phyloP scores from a whole-genome alignment of 2,329 filamentous ascomycete genomes.

The Tolypocladium sp. region DNA sequence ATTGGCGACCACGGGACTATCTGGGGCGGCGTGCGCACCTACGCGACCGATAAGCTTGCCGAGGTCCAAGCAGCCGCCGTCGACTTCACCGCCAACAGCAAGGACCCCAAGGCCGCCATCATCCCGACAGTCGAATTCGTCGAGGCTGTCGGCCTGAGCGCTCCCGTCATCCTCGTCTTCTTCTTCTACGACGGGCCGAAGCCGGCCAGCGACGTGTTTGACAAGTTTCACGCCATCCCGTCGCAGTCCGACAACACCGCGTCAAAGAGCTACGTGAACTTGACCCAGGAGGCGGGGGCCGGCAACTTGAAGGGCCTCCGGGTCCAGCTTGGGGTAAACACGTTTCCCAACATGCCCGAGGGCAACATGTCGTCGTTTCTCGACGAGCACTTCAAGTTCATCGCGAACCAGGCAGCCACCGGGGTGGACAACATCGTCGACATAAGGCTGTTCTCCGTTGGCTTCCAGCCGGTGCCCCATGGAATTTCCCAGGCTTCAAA shows the following conservation, averaged over 20 bases:
- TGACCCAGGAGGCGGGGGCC: constrained; percentile 14
- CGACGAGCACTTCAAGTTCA: constrained; percentile 5
- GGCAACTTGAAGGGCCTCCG: constrained; percentile 8
- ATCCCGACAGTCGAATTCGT: constrained; percentile 42
- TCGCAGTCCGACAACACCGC: constrained; percentile 34
- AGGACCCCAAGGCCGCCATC: constrained; percentile 50
- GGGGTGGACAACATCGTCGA: constrained; percentile 3
- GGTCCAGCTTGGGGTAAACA: constrained; percentile 9
- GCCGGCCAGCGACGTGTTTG: constrained; percentile 43
- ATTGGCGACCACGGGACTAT: constrained; percentile 28
- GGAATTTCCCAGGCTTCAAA: constrained; percentile 7
- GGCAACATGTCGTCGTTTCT: constrained; percentile 10
- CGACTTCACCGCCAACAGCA: constrained; percentile 48
- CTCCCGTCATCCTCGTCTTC: constrained; percentile 46
- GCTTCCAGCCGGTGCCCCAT: constrained; percentile 10
- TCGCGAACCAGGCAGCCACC: not conserved
- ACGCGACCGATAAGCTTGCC: constrained; percentile 16
- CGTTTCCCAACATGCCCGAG: constrained; percentile 14
- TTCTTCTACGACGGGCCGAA: constrained; percentile 51
- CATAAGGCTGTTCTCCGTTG: constrained; percentile 7
- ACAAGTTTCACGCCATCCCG: constrained; percentile 41
- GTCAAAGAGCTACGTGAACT: constrained; percentile 35
- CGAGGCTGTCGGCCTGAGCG: constrained; percentile 14
- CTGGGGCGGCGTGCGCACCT: constrained; percentile 32
- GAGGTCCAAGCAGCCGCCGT: constrained; percentile 36